Evolutionary conservation across 768 basidiomycete genomes (phyloP).

Genomic region (Russula virescens): DNA sequence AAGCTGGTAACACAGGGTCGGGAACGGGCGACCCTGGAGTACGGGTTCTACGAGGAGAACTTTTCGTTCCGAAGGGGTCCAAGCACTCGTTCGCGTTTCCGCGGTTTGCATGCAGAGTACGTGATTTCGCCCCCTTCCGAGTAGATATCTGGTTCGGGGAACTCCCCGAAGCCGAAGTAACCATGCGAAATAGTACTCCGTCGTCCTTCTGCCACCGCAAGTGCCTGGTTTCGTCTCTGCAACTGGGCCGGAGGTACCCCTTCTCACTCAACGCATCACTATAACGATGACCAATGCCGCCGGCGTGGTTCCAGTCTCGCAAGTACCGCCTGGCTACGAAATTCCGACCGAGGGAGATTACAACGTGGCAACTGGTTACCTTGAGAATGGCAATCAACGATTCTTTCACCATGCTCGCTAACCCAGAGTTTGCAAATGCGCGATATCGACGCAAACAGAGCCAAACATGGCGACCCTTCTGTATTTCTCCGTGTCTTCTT

Average conservation of each 20-base stretch:
- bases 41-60: slow-evolving; percentile 44
- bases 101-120: slow-evolving; percentile 43
- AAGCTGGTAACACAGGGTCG: slow-evolving; percentile 25
- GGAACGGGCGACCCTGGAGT: slow-evolving; percentile 22
- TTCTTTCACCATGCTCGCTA: no score
- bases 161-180: no score
- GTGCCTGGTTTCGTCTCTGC: slow-evolving; percentile 39
- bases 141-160: no score
- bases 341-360: slow-evolving; percentile 38
- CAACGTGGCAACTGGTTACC: slow-evolving; percentile 32
- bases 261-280: slow-evolving; percentile 38
- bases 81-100: slow-evolving; percentile 43
- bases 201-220: slow-evolving; percentile 40
- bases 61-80: slow-evolving; percentile 41
- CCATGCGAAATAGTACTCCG: slow-evolving; percentile 34
- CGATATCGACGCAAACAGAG: slow-evolving; percentile 22
- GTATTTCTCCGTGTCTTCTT: no score
- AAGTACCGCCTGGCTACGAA: slow-evolving; percentile 34
- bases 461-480: not conserved
- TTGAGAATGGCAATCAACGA: no score
- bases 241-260: slow-evolving; percentile 25
- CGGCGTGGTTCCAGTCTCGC: slow-evolving; percentile 39
- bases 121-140: slow-evolving; percentile 22
- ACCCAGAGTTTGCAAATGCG: no score
- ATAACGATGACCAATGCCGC: slow-evolving; percentile 37